Conservation (phyloP, 257 asterid species). For the Phtheirospermum japonicum region DNA sequence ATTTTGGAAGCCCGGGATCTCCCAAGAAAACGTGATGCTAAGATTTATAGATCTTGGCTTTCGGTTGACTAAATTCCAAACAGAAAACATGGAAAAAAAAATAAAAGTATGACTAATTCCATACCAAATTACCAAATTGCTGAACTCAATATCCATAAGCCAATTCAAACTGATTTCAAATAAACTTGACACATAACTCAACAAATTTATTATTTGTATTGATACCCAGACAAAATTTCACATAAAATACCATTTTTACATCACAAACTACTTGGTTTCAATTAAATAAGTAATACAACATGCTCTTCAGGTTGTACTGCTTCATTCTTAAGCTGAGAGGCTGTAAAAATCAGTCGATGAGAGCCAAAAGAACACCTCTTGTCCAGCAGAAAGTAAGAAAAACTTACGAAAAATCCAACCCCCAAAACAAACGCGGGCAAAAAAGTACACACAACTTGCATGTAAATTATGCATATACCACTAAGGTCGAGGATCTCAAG, state of each 20-base stretch:
- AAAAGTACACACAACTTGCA: conserved; percentile 37
- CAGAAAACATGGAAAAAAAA: too few species aligned
- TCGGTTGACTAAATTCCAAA: too few species aligned
- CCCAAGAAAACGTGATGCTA: too few species aligned
- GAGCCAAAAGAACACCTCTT: conserved; percentile 30
- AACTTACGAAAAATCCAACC: conserved; percentile 33
- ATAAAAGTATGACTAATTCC: too few species aligned
- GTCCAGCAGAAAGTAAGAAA: conserved; percentile 31
- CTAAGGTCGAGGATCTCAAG: conserved; percentile 22
- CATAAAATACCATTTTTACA: conserved; percentile 49
- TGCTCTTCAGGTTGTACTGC: conserved; percentile 34
- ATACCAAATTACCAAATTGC: too few species aligned
- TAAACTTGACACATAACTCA: too few species aligned
- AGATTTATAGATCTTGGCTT: too few species aligned
- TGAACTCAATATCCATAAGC: too few species aligned
- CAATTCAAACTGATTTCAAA: too few species aligned
- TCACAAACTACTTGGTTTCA: conserved; percentile 29
- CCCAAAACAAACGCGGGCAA: conserved; percentile 25
- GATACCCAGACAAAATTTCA: conserved; percentile 41
- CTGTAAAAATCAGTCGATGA: conserved; percentile 27
- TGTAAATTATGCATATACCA: conserved; percentile 31
- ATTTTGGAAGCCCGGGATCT: too few species aligned
- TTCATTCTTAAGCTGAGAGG: conserved; percentile 21
- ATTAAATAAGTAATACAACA: conserved; percentile 51
- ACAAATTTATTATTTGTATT: background rate